Evolutionary conservation across 2,329 filamentous ascomycete species (phyloP), one percentile per base, ranked within the genome.

Genomic region (Fonsecaea nubica): DNA sequence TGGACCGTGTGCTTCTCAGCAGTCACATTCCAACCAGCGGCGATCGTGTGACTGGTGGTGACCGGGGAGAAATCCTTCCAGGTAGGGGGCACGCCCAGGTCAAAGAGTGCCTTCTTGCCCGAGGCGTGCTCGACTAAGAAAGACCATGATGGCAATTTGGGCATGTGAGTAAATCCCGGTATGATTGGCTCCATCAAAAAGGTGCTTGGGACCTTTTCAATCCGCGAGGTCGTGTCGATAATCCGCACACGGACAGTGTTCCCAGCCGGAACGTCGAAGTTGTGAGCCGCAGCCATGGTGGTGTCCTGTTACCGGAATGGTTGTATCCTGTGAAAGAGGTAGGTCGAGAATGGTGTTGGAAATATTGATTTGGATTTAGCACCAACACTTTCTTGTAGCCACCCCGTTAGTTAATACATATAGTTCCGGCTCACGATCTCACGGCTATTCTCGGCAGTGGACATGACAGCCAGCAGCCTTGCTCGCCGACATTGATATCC

Each of bases 91-190:
- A 76, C 63, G 5, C 78, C 76, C 10, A 79, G 71, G 62, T 79
- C 77, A 61, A 78, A 79, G 15, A 79, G 64, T 2, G 78, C 65
- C 6, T 69, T 71, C 15, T 71, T 69, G 6, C 67, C 64, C 6
- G 36, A 45, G 63, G 57, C 42, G 60, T 85, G 82, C 61, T 83
- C 77, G 59, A 85, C 80, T 1, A 84, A 74, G 71, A 85, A 85
- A 2, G 48, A 40, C 56, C 56, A 58, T 3, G 56, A 25, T 18
- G 56, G 56, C 56, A 58, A 21, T 10, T 58, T 33, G 12, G 33
- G 33, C 56, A 58, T 45, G 2, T 25, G 15, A 30, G 15, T 30
- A n/a, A 58, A 45, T 10, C 56, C 56, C 9, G 56, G 56, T 3
- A 58, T 9, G 36, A 32, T 30, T 21, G 56, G 56, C 30, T 58